These are phyloP conservation scores for Tilletiaria anomala DNA, from an alignment of 1,284 basidiomycete species.

Conservation along the genomic window DNA sequence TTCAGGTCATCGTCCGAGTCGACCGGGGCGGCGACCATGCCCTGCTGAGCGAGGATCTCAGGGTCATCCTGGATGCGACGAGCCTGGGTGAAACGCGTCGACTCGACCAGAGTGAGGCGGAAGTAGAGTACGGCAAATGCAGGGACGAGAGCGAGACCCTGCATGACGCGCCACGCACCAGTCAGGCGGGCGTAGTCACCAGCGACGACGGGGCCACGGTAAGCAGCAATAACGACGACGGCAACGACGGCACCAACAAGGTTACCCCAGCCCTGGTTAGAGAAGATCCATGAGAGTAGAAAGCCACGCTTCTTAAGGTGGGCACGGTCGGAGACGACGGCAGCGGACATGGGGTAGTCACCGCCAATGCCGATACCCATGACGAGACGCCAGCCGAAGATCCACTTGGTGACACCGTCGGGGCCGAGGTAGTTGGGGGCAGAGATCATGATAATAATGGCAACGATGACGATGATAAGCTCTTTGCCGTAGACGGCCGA, in stretches of 20 bases:
- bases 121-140: constrained; percentile 44
- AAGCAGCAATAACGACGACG: constrained; percentile 54
- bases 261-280: constrained; percentile 36
- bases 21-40: constrained; percentile 46
- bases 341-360: constrained; percentile 58
- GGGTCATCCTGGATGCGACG: constrained; percentile 60
- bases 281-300: constrained; percentile 41
- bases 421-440: constrained; percentile 26
- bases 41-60: constrained; percentile 43
- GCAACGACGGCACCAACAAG: constrained; percentile 50
- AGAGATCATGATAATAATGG: constrained; percentile 32
- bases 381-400: constrained; percentile 25
- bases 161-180: constrained; percentile 35
- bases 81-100: constrained; percentile 71
- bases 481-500: constrained; percentile 36
- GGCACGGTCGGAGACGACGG: constrained; percentile 29
- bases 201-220: constrained; percentile 45
- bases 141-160: constrained; percentile 32
- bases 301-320: constrained; percentile 26
- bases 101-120: constrained; percentile 43
- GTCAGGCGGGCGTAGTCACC: constrained; percentile 13
- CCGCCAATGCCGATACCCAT: constrained; percentile 51
- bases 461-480: constrained; percentile 28
- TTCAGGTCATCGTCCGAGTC: constrained; percentile 8
- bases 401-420: constrained; percentile 32